phyloP scores from a whole-genome alignment of 1,284 basidiomycete species.

The Anthracocystis walkeri region DNA sequence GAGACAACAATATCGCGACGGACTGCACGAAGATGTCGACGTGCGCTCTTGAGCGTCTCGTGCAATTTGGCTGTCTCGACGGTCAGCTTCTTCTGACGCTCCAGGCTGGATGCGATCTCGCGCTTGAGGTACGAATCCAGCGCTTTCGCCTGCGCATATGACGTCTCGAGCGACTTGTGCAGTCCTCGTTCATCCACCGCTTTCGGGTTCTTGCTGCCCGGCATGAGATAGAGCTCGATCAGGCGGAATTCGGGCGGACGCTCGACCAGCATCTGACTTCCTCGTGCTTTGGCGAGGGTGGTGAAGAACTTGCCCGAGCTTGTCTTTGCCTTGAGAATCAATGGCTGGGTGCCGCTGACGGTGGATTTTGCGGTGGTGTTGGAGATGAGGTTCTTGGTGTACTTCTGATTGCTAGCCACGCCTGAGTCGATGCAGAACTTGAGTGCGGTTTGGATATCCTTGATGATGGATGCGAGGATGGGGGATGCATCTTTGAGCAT shows the following conservation, averaged over 20 bases:
- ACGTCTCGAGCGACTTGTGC: conserved; percentile 55
- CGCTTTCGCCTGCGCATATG: conserved; percentile 53
- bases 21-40: conserved; percentile 18
- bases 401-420: conserved; percentile 50
- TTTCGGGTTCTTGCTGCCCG: conserved; percentile 43
- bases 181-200: conserved; percentile 48
- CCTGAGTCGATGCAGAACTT: conserved; percentile 55
- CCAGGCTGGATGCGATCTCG: conserved; percentile 45
- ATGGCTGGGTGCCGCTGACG: conserved; percentile 37
- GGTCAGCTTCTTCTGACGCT: conserved; percentile 40
- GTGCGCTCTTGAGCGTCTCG: conserved; percentile 16
- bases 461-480: conserved; percentile 30
- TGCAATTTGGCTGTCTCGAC: conserved; percentile 31
- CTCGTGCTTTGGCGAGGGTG: conserved; percentile 51
- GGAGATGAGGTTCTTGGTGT: conserved; percentile 46
- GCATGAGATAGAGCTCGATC: conserved; percentile 56
- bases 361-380: conserved; percentile 22
- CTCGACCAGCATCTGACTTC: conserved; percentile 50
- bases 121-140: conserved; percentile 41
- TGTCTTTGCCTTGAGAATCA: conserved; percentile 55
- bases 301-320: conserved; percentile 57
- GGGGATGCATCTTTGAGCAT: conserved; percentile 39
- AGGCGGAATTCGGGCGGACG: conserved; percentile 46
- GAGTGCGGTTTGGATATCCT: conserved; percentile 46
- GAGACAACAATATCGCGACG: conserved; percentile 29